Evolutionary conservation across 345 rosid genomes (phyloP).

Genomic region (Sisymbrium altissimum): DNA sequence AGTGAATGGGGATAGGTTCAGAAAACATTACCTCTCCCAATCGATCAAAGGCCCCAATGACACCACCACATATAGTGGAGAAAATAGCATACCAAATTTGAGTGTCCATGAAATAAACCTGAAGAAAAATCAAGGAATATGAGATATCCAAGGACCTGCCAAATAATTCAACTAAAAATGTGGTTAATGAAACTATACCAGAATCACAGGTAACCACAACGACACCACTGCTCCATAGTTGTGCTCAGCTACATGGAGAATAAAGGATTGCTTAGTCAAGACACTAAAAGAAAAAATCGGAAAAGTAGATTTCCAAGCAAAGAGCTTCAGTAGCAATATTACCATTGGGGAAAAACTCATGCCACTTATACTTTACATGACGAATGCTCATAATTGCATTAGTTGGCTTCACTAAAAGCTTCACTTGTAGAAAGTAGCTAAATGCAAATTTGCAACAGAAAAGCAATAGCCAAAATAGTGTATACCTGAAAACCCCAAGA

Average conservation of each 20-base stretch:
- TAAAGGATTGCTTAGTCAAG: conserved; percentile 7
- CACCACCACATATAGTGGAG: conserved; percentile 90
- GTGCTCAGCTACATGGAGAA: conserved; percentile 52
- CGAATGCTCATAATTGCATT: conserved; percentile 72
- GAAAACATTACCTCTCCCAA: conserved; percentile 77
- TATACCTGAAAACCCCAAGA: conserved; percentile 60
- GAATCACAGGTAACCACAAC: conserved; percentile 76
- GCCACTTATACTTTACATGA: conserved; percentile 73
- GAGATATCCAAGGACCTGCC: conserved; percentile 8
- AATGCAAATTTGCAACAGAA: conserved; percentile 62
- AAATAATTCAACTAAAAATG: background rate
- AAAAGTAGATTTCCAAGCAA: background rate
- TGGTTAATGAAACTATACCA: conserved; percentile 44
- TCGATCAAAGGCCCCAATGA: conserved; percentile 90
- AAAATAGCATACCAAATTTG: conserved; percentile 93
- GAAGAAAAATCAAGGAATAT: conserved; percentile 30
- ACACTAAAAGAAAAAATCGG: background rate
- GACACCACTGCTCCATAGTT: conserved; percentile 76
- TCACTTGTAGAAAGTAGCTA: conserved; percentile 87
- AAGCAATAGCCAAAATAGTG: conserved; percentile 83
- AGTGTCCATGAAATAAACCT: conserved; percentile 94
- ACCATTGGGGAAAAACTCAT: conserved; percentile 89
- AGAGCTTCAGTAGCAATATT: conserved; percentile 5
- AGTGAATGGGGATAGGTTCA: background rate
- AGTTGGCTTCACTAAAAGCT: conserved; percentile 87